phyloP scores from a whole-genome alignment of 768 basidiomycete genomes.

The Kwoniella heveanensis region DNA sequence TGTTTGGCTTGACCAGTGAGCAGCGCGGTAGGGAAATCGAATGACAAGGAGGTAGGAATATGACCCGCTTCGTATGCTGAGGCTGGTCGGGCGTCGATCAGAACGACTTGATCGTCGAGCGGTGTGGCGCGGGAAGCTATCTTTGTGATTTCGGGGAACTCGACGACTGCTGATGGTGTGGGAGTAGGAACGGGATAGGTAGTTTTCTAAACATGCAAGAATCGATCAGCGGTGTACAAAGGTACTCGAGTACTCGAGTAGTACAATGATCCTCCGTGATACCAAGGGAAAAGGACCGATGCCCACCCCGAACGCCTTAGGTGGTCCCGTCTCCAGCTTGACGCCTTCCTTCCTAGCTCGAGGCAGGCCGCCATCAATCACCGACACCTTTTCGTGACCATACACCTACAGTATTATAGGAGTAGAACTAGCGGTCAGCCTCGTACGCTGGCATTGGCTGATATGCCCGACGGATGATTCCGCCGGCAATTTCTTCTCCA shows the following conservation, averaged over 20 bases:
- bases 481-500: too few species aligned
- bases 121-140: constrained; percentile 5
- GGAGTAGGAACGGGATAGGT: constrained; percentile 84
- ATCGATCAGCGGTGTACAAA: too few species aligned
- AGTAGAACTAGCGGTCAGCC: too few species aligned
- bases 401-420: constrained; percentile 66
- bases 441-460: too few species aligned
- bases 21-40: constrained; percentile 75
- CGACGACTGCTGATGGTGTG: constrained; percentile 63
- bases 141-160: constrained; percentile 52
- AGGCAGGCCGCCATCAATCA: constrained; percentile 88
- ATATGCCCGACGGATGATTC: background rate
- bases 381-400: constrained; percentile 79
- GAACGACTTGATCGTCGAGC: constrained; percentile 64
- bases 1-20: constrained; percentile 63
- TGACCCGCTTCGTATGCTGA: constrained; percentile 66
- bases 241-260: too few species aligned
- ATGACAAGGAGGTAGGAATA: constrained; percentile 79
- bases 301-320: constrained; percentile 14
- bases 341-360: constrained; percentile 70
- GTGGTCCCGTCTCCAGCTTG: constrained; percentile 35
- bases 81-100: constrained; percentile 17
- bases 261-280: too few species aligned
- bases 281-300: too few species aligned
- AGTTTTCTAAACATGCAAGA: too few species aligned